Evolutionary conservation across 352 stramenopile species (phyloP), one percentile per base, ranked within the genome.

Genomic region (Globisporangium carolinianum): DNA sequence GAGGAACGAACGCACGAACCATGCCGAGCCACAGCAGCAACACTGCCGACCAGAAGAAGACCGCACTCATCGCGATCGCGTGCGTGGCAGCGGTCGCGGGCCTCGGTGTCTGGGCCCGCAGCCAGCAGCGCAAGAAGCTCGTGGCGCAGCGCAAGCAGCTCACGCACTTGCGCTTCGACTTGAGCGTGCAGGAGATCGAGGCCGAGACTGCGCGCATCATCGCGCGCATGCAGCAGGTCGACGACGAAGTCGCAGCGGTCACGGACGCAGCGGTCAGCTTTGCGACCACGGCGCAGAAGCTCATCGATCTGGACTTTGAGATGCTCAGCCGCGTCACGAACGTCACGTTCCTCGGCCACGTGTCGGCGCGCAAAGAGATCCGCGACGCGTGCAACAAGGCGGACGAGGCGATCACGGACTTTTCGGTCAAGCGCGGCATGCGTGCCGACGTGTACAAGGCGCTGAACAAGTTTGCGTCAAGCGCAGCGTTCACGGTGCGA

Each of bases 311-410:
- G 43, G 85, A 95, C 60, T 85, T 80, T 58, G 89, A 95, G 62
- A 87, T 93, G 68, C 76, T 93, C 59, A 85, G 71, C 53, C 79
- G 83, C 51, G 70, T 95, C 42, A 89, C 73, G 14, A 91, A 90
- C 54, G 79, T 89, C 55, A 95, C 86, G 51, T 95, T 96, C 67
- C 66, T 95, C 38, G 78, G 86, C 18, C 83, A 95, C 64, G 86
- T 90, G 56, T 79, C 74, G 39, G 66, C 68, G 11, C 66, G 76
- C 59, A 83, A 86, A 60, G 70, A 65, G 35, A 83, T 91, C 38
- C 77, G 86, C 18, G 86, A 94, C 58, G 86, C 86, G 7, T 93
- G 86, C 54, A 89, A 71, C 64, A 81, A 87, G 53, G 86, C 86
- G 8, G 79, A 92, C 49, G 81, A 93, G 52, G 62, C 68, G n/a